Conservation (phyloP, 116 monocot species). For the Thalassia testudinum region DNA sequence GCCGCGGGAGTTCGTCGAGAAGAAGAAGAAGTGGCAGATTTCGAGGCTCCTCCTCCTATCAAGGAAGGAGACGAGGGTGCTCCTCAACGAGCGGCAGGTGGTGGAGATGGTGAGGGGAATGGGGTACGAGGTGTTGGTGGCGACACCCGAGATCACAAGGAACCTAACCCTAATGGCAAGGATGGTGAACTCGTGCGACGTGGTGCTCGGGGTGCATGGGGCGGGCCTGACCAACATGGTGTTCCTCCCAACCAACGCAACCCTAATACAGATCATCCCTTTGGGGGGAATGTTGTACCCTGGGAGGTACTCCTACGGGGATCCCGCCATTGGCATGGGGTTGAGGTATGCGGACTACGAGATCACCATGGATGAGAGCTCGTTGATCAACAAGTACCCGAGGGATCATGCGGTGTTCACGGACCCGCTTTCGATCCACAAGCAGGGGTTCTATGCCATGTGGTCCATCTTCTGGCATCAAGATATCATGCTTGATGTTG, state of each 20-base stretch:
- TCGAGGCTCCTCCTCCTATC: slow-evolving; percentile 24
- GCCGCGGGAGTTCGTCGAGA: too few species aligned
- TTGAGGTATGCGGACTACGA: slow-evolving; percentile 27
- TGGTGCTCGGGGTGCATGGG: slow-evolving; percentile 37
- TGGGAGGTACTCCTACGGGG: slow-evolving; percentile 5
- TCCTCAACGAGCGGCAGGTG: slow-evolving; percentile 14
- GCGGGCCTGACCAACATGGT: slow-evolving; percentile 41
- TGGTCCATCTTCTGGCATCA: too few species aligned
- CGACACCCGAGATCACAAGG: slow-evolving; percentile 1
- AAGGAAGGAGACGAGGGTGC: slow-evolving; percentile 13
- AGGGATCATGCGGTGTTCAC: slow-evolving; percentile 39
- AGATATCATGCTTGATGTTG: too few species aligned
- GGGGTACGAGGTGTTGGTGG: slow-evolving; percentile 19
- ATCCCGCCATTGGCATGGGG: slow-evolving; percentile 10
- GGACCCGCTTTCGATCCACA: slow-evolving; percentile 29
- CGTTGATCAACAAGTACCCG: slow-evolving; percentile 30
- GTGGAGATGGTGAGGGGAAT: slow-evolving; percentile 7
- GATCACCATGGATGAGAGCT: slow-evolving; percentile 21
- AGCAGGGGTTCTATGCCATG: slow-evolving; percentile 9
- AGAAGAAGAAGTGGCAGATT: too few species aligned
- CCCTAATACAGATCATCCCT: slow-evolving; percentile 22
- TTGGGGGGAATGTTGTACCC: slow-evolving; percentile 11
- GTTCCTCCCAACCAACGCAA: slow-evolving; percentile 26
- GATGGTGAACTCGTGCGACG: slow-evolving; percentile 31
- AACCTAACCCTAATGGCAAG: slow-evolving; percentile 10